Evolutionary conservation across 176 grass and related monocot genomes (phyloP).

Genomic region (Bonia amplexicaulis): DNA sequence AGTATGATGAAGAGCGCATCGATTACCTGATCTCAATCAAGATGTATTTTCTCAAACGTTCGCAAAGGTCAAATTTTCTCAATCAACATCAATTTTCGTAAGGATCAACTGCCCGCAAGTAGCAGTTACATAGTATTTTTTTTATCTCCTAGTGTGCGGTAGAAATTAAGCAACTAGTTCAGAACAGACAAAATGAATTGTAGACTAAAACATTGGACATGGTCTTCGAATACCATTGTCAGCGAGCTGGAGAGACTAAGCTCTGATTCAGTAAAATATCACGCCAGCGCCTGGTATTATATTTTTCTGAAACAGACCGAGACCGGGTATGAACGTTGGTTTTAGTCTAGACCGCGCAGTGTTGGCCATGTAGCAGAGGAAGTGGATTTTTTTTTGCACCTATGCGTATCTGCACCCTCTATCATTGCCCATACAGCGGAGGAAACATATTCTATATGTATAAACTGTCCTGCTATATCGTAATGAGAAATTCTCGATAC

Average conservation of each 20-base stretch:
- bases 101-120: not conserved
- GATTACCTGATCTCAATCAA: not conserved
- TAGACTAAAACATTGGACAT: not conserved
- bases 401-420: too few species aligned
- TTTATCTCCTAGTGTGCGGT: too few species aligned
- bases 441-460: not conserved
- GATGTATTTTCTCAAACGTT: not conserved
- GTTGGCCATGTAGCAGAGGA: not conserved
- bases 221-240: not conserved
- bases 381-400: too few species aligned
- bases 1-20: too few species aligned
- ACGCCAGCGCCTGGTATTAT: not conserved
- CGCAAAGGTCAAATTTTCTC: too few species aligned
- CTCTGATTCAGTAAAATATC: not conserved
- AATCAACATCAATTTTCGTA: too few species aligned
- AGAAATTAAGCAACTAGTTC: not conserved
- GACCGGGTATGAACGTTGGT: not conserved
- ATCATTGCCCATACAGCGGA: too few species aligned
- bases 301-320: not conserved
- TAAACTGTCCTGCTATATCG: not conserved
- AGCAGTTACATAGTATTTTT: not conserved
- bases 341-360: not conserved
- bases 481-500: not conserved
- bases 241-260: not conserved
- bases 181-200: not conserved